Percentiles rank a stretch among this genome's conserved stretches.
Conservation (phyloP, 257 asterid genomes). For the Jacaranda mimosifolia region DNA sequence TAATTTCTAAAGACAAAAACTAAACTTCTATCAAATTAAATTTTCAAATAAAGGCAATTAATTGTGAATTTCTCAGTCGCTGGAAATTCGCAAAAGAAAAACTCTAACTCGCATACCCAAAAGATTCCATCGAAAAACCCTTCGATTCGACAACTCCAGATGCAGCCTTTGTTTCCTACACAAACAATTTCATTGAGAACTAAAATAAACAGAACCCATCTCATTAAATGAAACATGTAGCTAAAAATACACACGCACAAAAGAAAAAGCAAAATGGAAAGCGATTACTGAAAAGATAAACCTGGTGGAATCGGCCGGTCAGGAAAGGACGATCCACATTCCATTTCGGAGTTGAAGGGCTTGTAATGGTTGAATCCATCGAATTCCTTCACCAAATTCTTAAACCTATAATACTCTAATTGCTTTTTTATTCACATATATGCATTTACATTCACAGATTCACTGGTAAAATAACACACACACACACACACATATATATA, state of each 20-base stretch:
- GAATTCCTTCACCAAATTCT: slow-evolving; percentile 11
- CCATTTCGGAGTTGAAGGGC: slow-evolving; percentile 77
- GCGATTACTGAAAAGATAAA: neutral
- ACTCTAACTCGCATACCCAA: slow-evolving; percentile 49
- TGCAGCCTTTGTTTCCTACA: slow-evolving; percentile 57
- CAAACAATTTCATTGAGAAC: slow-evolving; percentile 22
- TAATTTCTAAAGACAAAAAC: neutral
- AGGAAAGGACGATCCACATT: slow-evolving; percentile 82
- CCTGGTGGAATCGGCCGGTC: slow-evolving; percentile 82
- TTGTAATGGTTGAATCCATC: slow-evolving; percentile 58
- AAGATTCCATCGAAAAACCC: slow-evolving; percentile 50
- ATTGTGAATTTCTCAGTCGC: neutral
- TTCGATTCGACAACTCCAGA: slow-evolving; percentile 56
- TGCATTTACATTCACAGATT: neutral
- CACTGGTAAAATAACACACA: neutral
- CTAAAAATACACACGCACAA: neutral
- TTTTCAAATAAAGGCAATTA: neutral
- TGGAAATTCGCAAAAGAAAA: neutral
- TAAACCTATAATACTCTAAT: slow-evolving; percentile 38
- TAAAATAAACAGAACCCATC: neutral
- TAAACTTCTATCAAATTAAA: neutral
- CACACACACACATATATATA: too few relatives aligned
- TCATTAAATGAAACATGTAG: neutral
- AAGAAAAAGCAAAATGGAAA: neutral
- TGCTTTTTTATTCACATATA: slow-evolving; percentile 1